Base-by-base conservation (phyloP, 768 basidiomycete species). In the Calocera cornea region DNA sequence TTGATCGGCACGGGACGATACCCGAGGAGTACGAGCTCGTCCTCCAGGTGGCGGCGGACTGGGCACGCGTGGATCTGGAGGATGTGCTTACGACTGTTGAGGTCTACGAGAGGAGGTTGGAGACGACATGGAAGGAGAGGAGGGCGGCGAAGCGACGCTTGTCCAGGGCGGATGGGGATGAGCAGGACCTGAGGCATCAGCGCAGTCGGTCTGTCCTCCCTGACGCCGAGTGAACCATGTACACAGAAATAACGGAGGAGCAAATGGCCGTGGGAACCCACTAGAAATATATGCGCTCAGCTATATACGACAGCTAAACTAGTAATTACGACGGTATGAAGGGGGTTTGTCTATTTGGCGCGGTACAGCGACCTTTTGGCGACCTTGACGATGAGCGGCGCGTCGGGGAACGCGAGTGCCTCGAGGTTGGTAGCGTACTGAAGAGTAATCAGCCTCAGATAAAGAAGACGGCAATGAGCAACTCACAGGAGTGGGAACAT, bases 351-450 rank as follows among this genome's bases (percentile, higher is more conserved):
- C 82, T 82, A 92, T 81, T 92, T 90, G 72, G 87, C 88, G 77
- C 90, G 83, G 82, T 95, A 95, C 63, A 94, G 86, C 67, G 88
- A 87, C 75, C 95, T 92, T 83, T 91, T 92, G 76, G 92, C 89
- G 70, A 95, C 95, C 83, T 95, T 97, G 78, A 87, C 86, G 75
- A 98, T 92, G 70, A 95, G 76, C 22, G 87, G 81, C 31, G 92
- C 89, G 75, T 95, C 91, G 41, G 97, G 97, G 91, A 99, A 98
- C 67, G 95, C 83, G 66, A 95, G 85, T 41, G 80, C 81, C 79
- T 98, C 95, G 64, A 98, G 85, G 77, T 87, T 87, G 71, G 85
- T 83, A 66, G 95, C 93, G 75, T 98, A 98, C 90, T 95, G n/a
- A 70, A 36, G 41, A 34, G 19, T 65, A 17, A 67, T 65, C 34